Base-by-base conservation (phyloP, 495 filamentous ascomycete species). In the Podospora australis region DNA sequence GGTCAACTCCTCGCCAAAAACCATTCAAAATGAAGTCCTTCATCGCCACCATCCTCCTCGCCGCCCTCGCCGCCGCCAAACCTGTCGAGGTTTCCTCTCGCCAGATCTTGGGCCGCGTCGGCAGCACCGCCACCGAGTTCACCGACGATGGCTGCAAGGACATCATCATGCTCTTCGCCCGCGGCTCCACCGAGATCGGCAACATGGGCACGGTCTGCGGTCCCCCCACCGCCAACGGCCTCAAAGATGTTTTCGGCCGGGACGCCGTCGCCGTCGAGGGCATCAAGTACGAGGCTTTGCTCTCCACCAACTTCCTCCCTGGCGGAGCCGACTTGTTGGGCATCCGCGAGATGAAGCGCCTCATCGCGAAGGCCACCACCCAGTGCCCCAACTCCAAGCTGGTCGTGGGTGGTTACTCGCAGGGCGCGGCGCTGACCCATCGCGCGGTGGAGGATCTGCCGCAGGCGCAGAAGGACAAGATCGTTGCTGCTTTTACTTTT, bases 391-490 rank as follows among this genome's bases (percentile, higher is more conserved):
- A 46, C 6, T 61, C 64, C 20, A 57, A 62, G 39, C 44, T 67
- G 13, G 64, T 65, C 1, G 52, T 67, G n/a, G 56, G 56, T 14
- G 55, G 63, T 2, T 67, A 67, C 47, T 74, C 70, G 44, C 76
- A 79, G 57, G 77, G 77, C 25, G 74, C 75, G 4, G 75, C 77
- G 21, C 58, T 80, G 26, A 69, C 70, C 36, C 71, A 78, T 48
- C 67, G 65, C 24, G 70, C 76, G 0, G 68, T 77, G 23, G 65
- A 71, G 36, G 38, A 56, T 2, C 61, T 76, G 1, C 54, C 66
- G 4, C 54, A 66, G 9, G 53, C 57, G 19, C 67, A 74, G 21
- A 64, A 70, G 53, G 55, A 64, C 36, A 63, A 65, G 50, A 74
- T 80, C 43, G 70, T 65, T 19, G 73, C 71, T 19, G 73, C 75